Percentiles rank a stretch among this genome's conserved stretches.
phyloP scores from a whole-genome alignment of 31 red algal species.

The Bonnemaisonia californica region DNA sequence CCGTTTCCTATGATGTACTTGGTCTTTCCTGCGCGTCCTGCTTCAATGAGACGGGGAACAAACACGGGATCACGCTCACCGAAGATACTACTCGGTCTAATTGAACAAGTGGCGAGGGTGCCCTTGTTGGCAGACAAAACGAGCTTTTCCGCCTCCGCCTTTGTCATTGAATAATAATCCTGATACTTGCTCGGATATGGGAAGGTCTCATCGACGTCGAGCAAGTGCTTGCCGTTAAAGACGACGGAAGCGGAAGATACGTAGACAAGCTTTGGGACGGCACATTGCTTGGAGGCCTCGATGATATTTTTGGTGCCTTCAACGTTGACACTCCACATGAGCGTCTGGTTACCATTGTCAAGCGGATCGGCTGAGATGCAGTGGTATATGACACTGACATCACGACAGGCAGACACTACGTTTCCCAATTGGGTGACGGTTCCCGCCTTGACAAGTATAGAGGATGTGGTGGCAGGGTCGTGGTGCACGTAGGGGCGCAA shows the following conservation, averaged over 20 bases:
- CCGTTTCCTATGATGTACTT: slow-evolving; percentile 91
- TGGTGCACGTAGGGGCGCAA: slow-evolving; percentile 59
- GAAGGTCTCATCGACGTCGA: slow-evolving; percentile 74
- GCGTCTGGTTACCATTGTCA: slow-evolving; percentile 47
- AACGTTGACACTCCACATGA: slow-evolving; percentile 90
- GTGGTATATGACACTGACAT: slow-evolving; percentile 40
- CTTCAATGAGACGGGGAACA: slow-evolving; percentile 78
- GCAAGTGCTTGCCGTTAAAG: slow-evolving; percentile 77
- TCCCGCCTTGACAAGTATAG: slow-evolving; percentile 24
- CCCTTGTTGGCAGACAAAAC: slow-evolving; percentile 66
- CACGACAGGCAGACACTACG: slow-evolving; percentile 45
- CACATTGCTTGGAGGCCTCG: slow-evolving; percentile 74
- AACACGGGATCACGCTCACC: slow-evolving; percentile 89
- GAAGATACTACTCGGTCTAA: slow-evolving; percentile 80
- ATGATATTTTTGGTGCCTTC: slow-evolving; percentile 86
- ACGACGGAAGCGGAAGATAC: slow-evolving; percentile 90
- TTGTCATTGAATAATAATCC: slow-evolving; percentile 90
- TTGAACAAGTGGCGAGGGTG: slow-evolving; percentile 43
- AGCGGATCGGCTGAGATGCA: slow-evolving; percentile 60
- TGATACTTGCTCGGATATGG: slow-evolving; percentile 53
- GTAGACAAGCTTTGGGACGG: slow-evolving; percentile 77
- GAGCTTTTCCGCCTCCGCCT: slow-evolving; percentile 73
- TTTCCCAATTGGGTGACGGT: slow-evolving; percentile 59
- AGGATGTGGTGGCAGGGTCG: background rate
- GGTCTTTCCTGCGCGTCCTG: slow-evolving; percentile 70